phyloP scores from a whole-genome alignment of 2,329 filamentous ascomycete genomes.

The Botrytis deweyae region DNA sequence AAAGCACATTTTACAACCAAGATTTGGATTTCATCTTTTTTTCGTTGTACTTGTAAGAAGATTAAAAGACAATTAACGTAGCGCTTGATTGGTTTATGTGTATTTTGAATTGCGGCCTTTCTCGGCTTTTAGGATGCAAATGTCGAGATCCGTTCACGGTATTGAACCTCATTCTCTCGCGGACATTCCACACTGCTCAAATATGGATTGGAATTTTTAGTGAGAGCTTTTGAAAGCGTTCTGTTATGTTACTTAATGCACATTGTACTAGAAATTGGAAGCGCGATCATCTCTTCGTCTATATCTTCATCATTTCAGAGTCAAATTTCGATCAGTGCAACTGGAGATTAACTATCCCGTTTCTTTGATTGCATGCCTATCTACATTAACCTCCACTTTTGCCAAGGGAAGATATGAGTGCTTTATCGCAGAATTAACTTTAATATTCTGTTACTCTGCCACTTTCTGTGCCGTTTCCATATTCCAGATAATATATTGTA shows the following conservation, averaged over 20 bases:
- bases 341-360: neutral
- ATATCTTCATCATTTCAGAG: neutral
- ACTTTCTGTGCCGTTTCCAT: neutral
- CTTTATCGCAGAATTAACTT: neutral
- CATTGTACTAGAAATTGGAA: neutral
- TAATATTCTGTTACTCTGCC: neutral
- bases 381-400: neutral
- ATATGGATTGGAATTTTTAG: neutral
- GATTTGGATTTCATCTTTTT: neutral
- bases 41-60: neutral
- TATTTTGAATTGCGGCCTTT: neutral
- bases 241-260: neutral
- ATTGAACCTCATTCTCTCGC: neutral
- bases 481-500: neutral
- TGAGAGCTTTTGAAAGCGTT: neutral
- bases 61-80: neutral
- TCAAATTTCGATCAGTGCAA: neutral
- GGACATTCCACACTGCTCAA: neutral
- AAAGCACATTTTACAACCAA: neutral
- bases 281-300: neutral
- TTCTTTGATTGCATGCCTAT: neutral
- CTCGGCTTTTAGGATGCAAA: neutral
- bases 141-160: neutral
- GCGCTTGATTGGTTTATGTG: neutral
- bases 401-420: neutral